These are phyloP conservation scores for Nemania bipapillata DNA, from an alignment of 2,329 filamentous ascomycete species.

Conservation along the genomic window DNA sequence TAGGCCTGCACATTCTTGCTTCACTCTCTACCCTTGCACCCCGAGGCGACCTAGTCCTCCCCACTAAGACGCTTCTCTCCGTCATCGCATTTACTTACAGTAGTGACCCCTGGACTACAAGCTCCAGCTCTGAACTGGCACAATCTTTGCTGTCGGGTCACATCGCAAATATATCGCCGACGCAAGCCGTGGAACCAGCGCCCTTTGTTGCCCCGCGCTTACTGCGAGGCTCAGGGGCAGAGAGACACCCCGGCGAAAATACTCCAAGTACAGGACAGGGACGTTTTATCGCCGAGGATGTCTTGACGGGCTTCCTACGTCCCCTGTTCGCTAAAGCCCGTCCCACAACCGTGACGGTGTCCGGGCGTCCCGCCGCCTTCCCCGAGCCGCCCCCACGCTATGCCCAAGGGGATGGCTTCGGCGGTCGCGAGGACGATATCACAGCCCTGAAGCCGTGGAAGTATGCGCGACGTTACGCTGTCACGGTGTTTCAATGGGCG, in stretches of 20 bases:
- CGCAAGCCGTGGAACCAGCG: not conserved
- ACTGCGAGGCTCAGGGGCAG: not conserved
- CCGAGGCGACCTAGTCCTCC: constrained; percentile 33
- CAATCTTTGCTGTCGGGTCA: constrained; percentile 36
- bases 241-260: not conserved
- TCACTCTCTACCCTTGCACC: constrained; percentile 39
- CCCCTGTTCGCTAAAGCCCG: constrained; percentile 72
- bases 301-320: constrained; percentile 72
- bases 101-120: constrained; percentile 45
- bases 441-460: constrained; percentile 70
- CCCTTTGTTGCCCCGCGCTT: not conserved
- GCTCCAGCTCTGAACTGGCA: constrained; percentile 31
- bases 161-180: constrained; percentile 11
- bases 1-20: constrained; percentile 45
- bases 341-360: constrained; percentile 64
- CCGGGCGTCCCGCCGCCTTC: constrained; percentile 66
- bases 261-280: constrained; percentile 11
- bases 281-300: constrained; percentile 62
- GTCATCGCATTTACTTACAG: constrained; percentile 48
- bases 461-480: constrained; percentile 60
- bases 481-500: constrained; percentile 71
- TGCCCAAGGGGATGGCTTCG: constrained; percentile 47
- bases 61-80: constrained; percentile 45
- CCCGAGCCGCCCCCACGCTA: constrained; percentile 54
- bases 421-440: constrained; percentile 54